Evolutionary conservation across 2,329 filamentous ascomycete genomes (phyloP).

Genomic region (Colletotrichum viniferum): DNA sequence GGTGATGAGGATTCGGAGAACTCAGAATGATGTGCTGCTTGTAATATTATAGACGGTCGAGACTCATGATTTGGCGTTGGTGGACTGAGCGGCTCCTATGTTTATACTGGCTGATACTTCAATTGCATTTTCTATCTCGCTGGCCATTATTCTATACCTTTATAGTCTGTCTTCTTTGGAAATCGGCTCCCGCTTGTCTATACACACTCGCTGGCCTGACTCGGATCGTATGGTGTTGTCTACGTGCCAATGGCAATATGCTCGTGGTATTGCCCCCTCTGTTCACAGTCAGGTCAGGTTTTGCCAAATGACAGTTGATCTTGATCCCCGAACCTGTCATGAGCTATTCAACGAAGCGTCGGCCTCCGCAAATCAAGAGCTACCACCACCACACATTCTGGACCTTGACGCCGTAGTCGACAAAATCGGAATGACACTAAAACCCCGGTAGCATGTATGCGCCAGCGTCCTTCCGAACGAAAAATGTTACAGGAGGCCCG

Average conservation of each 20-base stretch:
- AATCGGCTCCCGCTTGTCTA: neutral
- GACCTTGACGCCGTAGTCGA: neutral
- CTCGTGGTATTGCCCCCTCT: neutral
- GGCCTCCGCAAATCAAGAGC: neutral
- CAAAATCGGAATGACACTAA: neutral
- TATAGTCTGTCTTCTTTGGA: neutral
- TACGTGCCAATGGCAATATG: neutral
- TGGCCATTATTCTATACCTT: neutral
- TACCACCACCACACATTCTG: neutral
- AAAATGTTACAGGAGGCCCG: neutral
- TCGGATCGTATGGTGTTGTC: neutral
- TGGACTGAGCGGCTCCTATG: slow-evolving; percentile 1
- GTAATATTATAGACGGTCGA: neutral
- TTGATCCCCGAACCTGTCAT: neutral
- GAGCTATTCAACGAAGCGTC: neutral
- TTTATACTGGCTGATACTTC: slow-evolving; percentile 11
- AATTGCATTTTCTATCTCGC: neutral
- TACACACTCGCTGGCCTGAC: neutral
- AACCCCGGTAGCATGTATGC: neutral
- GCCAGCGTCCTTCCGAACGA: neutral
- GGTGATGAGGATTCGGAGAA: neutral
- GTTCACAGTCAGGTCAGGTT: neutral
- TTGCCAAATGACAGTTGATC: neutral
- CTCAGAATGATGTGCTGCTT: neutral
- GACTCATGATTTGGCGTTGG: slow-evolving; percentile 7